These are phyloP conservation scores for Rutstroemia sp. DNA, from an alignment of 2,329 filamentous ascomycete species.

Conservation along the genomic window DNA sequence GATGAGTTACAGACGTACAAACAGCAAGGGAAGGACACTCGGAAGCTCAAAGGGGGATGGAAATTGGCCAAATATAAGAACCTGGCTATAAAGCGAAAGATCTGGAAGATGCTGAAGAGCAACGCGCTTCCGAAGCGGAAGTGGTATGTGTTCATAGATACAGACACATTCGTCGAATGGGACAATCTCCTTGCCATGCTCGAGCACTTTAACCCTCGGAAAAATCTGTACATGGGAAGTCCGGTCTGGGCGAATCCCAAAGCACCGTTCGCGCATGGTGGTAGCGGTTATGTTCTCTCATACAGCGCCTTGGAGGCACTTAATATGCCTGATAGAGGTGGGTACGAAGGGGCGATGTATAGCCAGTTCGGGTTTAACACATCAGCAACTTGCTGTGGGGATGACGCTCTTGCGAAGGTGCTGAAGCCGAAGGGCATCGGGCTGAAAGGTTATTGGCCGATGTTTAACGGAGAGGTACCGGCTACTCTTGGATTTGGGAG, in stretches of 20 bases:
- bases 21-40: constrained; percentile 12
- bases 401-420: constrained; percentile 10
- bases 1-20: neutral
- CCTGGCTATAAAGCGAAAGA: constrained; percentile 13
- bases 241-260: neutral
- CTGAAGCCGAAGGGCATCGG: constrained; percentile 5
- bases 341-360: neutral
- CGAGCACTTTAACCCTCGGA: constrained; percentile 6
- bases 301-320: constrained; percentile 12
- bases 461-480: constrained; percentile 14
- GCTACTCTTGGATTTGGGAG: constrained; percentile 8
- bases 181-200: constrained; percentile 12
- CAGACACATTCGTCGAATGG: constrained; percentile 17
- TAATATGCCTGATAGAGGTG: constrained; percentile 7
- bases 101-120: constrained; percentile 9
- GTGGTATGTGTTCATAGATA: constrained; percentile 16
- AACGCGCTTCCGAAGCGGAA: neutral
- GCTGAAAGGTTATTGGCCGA: constrained; percentile 13
- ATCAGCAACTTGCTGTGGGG: constrained; percentile 8
- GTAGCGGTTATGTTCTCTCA: constrained; percentile 12
- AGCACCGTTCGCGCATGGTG: constrained; percentile 13
- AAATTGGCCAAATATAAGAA: constrained; percentile 15
- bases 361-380: neutral
- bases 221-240: neutral
- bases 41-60: constrained; percentile 11